Evolutionary conservation across 2,329 filamentous ascomycete genomes (phyloP), one percentile per base, ranked within the genome.

Genomic region (Xylariaceae sp.): DNA sequence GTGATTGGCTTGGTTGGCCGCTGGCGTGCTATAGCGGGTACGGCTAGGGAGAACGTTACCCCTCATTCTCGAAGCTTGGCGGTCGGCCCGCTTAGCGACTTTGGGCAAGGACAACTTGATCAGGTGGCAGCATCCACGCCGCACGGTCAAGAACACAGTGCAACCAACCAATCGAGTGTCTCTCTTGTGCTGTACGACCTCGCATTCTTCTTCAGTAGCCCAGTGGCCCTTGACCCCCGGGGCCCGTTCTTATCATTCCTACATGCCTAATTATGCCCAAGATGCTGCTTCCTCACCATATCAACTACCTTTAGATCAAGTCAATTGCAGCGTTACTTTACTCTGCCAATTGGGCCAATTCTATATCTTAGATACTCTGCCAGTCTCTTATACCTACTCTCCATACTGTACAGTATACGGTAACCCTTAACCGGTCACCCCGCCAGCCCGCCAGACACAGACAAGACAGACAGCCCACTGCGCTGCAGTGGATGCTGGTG

Each of bases 61-160:
- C 58, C 58, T 60, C 58, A 58, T 51, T 49, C 29, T 41, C 21
- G 20, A 30, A 36, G 37, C 52, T 58, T 53, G 58, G 55, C 55
- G n/a, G 36, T n/a, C 29, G 26, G 2, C 11, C 40, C 40, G 49
- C 51, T 53, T 55, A 36, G 27, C 52, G 16, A 1, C 15, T 48
- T 46, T 4, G 3, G 18, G 54, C 32, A 49, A 52, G 45, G 16
- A 5, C 30, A 10, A 16, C 27, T 27, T 46, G 46, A 55, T 45
- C 55, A 58, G 47, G 43, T 48, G 48, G 50, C n/a, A n/a, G 43
- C 35, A 39, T 11, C 15, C 35, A n/a, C n/a, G n/a, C n/a, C n/a
- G n/a, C n/a, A n/a, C n/a, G n/a, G n/a, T n/a, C n/a, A 32, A 29
- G 53, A 49, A 50, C 50, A 59, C 54, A 59, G 53, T 57, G 54